phyloP scores from a whole-genome alignment of 2,329 filamentous ascomycete species.

The Claviceps arundinis region DNA sequence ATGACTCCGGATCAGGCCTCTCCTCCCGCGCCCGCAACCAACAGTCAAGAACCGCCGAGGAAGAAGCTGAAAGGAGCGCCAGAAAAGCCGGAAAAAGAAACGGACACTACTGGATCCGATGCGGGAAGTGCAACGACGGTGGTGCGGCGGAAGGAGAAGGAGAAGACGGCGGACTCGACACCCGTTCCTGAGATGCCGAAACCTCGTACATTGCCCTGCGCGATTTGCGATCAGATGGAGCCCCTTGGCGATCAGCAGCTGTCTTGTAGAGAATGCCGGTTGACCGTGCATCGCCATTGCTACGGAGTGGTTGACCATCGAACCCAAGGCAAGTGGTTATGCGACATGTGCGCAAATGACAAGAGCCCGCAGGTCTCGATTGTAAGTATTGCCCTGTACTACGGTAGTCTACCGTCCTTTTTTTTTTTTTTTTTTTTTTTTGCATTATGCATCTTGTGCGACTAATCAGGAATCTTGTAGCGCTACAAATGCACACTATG shows the following conservation, averaged over 20 bases:
- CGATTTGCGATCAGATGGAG: constrained; percentile 66
- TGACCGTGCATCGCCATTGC: constrained; percentile 84
- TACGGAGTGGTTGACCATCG: constrained; percentile 72
- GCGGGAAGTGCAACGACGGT: constrained; percentile 24
- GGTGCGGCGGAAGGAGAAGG: constrained; percentile 47
- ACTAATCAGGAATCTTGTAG: constrained; percentile 20
- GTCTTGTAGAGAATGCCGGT: constrained; percentile 73
- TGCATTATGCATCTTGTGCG: constrained; percentile 7
- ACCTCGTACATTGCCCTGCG: constrained; percentile 67
- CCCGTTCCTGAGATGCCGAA: constrained; percentile 65
- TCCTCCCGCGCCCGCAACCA: constrained; percentile 16
- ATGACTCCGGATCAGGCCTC: constrained; percentile 30
- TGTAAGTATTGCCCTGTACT: constrained; percentile 33
- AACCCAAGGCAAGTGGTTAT: constrained; percentile 70
- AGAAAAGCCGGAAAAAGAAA: constrained; percentile 30
- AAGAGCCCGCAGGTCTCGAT: constrained; percentile 87
- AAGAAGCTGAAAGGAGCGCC: constrained; percentile 49
- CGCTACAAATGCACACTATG: constrained; percentile 90
- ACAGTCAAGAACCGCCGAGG: constrained; percentile 39
- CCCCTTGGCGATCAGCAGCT: constrained; percentile 58
- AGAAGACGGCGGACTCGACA: constrained; percentile 40
- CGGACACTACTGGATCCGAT: constrained; percentile 33
- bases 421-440: neutral
- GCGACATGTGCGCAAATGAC: constrained; percentile 92
- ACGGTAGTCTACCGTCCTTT: neutral